Base-by-base conservation (phyloP, 805 yeast species). In the Saccharomycopsis babjevae region DNA sequence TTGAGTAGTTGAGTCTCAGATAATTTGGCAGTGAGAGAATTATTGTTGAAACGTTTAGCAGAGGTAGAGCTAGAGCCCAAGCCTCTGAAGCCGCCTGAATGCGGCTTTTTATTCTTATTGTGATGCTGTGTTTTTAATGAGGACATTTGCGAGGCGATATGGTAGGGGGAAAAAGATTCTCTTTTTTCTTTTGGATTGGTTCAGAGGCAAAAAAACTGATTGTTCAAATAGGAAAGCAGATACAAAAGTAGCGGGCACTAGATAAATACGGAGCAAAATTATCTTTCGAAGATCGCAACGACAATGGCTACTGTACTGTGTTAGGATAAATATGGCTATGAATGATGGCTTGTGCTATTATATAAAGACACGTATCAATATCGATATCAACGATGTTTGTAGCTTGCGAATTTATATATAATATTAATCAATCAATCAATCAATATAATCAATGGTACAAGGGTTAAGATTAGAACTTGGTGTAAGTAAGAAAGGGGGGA, bases 61-160 rank as follows among this genome's bases (percentile, higher is more conserved):
- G 57, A 57, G 36, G n/a, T 56, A 34, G 38, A 3, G 10, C 38
- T 34, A 7, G 38, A 34, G 62, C 64, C 69, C 64, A 70, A 77
- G 67, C 74, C 79, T 74, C 77, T 81, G 69, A 73, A 74, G 36
- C 67, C 67, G 42, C 71, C 71, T 65, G 52, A 20, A 46, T 46
- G 52, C 16, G 52, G 52, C 32, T 46, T 46, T 46, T 46, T 46
- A 22, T 22, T 46, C 28, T 46, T 46, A 46, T 46, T 46, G n/a
- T 46, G 52, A 46, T 46, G 52, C 52, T 46, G 52, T 46, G 52
- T 46, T 46, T 46, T 46, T 46, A 46, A 46, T 15, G 32, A 22
- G 52, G 52, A 46, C 52, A 46, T 46, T 46, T 25, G 30, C 28
- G 25, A n/a, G 16, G 25, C 25, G 20, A 42, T 18, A 10, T 22